These are phyloP conservation scores for Suillus clintonianus DNA, from an alignment of 768 basidiomycete genomes.

Conservation along the genomic window DNA sequence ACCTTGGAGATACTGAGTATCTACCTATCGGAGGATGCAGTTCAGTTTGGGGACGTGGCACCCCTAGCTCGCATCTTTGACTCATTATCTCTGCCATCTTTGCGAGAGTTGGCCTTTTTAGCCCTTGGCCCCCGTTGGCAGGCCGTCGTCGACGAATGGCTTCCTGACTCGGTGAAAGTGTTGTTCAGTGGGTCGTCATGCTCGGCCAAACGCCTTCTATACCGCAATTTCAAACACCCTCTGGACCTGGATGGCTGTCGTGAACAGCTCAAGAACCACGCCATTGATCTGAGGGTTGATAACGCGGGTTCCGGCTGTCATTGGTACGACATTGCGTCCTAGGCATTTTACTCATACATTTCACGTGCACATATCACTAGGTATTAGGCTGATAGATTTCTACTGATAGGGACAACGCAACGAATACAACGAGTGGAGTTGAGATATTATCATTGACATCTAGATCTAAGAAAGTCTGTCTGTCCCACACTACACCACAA, in stretches of 20 bases:
- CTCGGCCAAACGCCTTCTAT: neutral
- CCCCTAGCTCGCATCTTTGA: conserved; percentile 21
- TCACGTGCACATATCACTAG: neutral
- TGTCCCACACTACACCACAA: neutral
- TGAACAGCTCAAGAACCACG: neutral
- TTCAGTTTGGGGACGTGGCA: conserved; percentile 21
- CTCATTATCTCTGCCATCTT: conserved; percentile 18
- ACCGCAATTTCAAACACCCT: neutral
- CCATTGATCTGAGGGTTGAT: neutral
- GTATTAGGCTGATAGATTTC: neutral
- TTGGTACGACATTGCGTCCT: neutral
- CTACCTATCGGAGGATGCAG: conserved; percentile 20
- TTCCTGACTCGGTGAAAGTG: conserved; percentile 6
- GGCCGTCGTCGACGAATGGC: conserved; percentile 9
- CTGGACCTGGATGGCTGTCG: neutral
- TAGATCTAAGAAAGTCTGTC: conserved; percentile 1
- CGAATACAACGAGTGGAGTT: conserved; percentile 2
- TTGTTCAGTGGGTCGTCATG: neutral
- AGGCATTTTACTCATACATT: neutral
- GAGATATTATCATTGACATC: neutral
- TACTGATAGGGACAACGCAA: neutral
- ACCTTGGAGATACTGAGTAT: conserved; percentile 15
- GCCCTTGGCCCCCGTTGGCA: neutral
- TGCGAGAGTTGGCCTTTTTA: conserved; percentile 16
- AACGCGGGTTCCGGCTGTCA: neutral